Evolutionary conservation across 768 basidiomycete genomes (phyloP), one percentile per base, ranked within the genome.

Genomic region (Lyophyllum semitale): DNA sequence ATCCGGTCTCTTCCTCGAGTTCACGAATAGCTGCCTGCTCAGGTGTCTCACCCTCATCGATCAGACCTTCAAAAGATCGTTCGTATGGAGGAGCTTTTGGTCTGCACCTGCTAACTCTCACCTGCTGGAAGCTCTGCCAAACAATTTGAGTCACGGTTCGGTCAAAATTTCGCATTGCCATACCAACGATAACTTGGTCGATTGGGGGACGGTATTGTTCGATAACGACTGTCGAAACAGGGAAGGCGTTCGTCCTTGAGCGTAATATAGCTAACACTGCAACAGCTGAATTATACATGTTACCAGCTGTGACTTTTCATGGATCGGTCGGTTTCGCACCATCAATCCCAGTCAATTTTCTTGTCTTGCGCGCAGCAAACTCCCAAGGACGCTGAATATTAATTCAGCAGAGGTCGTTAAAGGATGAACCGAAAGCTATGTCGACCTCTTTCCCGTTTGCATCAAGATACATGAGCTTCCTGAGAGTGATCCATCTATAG

Each of bases 201-300:
- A 94, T 79, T 0, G 95, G 93, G 0, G 96, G 94, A 23, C 96
- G 85, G 68, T 89, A 98, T 67, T 97, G 95, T 66, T 96, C 93
- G 62, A 97, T 85, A 60, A 98, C 77, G 51, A 96, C 81, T 4
- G 91, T 94, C 1, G 90, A 91, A 5, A 80, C 68, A 4, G 85
- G 85, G 63, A 93, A 93, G 2, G 83, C 80, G 56, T 82, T 77
- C 8, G 82, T 84, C 68, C 84, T 84, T 41, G 94, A 94, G 32
- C 83, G 81, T 42, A 98, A 77, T 25, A 97, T 73, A 13, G 93
- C 85, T 4, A 97, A 73, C 40, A 97, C 84, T 5, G 93, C 89
- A 11, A 98, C 95, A 48, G 87, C 95, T 94, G 59, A 1, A 37
- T 55, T 17, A 50, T 13, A 30, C 23, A 26, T 37, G 17, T 32